Base-by-base conservation (phyloP, 2,329 filamentous ascomycete species). In the Trichoderma gracile region DNA sequence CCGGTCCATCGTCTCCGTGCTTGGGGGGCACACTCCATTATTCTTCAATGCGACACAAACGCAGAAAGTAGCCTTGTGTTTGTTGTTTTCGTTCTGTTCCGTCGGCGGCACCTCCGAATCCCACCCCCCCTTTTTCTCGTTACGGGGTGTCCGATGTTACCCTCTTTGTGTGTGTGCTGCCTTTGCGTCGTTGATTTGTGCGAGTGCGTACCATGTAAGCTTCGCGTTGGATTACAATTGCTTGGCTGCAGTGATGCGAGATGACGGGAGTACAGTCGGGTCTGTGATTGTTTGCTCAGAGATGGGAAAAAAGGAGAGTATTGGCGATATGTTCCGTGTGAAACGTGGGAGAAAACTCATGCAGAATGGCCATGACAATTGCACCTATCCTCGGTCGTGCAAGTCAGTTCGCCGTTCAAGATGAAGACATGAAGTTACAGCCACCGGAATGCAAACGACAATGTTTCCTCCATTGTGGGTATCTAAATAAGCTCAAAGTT, bases 81-180 rank as follows among this genome's bases (percentile, higher is more conserved):
- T 19, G 47, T n/a, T 19, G 8, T 27, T 6, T n/a, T 38, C 9
- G 5, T 25, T 27, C 19, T 45, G 25, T 54, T 25, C 27, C 45
- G 12, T 42, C 43, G 33, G 49, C 58, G 58, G 58, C 49, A 46
- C 40, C 49, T 52, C 61, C 53, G 61, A 49, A 58, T n/a, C 53
- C 10, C 33, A 38, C 33, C 10, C 10, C 33, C 33, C 33, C 52
- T 53, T 33, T 52, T 43, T 43, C 23, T 53, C 15, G 10, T 30
- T 40, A 14, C 23, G 17, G 43, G 14, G 50, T 25, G 25, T 43
- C 53, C 33, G 45, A 17, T 63, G 17, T 6, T 30, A 21, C 50
- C 46, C 10, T 27, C 23, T 25, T 4, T 49, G 33, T 38, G 33
- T 38, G 33, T 12, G 45, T 9, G 21, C 9, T 50, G 23, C 5